phyloP scores from a whole-genome alignment of 805 yeast genomes.

The Dipodascus albidus region DNA sequence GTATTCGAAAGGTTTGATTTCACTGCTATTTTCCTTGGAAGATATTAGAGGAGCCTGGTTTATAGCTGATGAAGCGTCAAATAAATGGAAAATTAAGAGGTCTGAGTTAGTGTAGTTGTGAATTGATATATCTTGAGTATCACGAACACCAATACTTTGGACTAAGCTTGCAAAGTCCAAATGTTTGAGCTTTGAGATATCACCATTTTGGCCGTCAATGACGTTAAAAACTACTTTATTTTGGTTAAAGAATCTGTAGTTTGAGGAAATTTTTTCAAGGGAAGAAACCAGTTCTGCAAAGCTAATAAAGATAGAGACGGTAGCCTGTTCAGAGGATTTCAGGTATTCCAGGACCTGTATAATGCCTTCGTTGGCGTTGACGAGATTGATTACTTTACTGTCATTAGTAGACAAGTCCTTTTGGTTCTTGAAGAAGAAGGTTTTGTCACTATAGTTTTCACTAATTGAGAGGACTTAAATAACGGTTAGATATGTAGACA shows the following conservation, averaged over 20 bases:
- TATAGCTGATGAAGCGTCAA: neutral
- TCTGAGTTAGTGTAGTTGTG: conserved; percentile 1
- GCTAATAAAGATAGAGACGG: neutral
- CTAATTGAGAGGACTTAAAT: neutral
- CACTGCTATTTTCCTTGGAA: neutral
- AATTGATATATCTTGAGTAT: neutral
- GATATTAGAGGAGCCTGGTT: neutral
- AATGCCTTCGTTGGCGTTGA: neutral
- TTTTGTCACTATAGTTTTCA: neutral
- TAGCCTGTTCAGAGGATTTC: neutral
- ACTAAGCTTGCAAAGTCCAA: neutral
- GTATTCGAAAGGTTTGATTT: neutral
- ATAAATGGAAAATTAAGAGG: neutral
- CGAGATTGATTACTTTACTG: neutral
- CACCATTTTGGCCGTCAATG: neutral
- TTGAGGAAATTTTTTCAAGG: neutral
- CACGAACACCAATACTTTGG: neutral
- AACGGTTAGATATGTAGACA: neutral
- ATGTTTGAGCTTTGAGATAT: neutral
- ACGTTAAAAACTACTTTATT: neutral
- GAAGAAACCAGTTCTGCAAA: neutral
- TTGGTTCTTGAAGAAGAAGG: neutral
- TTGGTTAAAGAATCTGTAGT: neutral
- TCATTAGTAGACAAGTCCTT: neutral
- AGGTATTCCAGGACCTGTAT: neutral